Evolutionary conservation across 371 early-diverging fungal genomes (phyloP).

Genomic region (Mortierella sp.): DNA sequence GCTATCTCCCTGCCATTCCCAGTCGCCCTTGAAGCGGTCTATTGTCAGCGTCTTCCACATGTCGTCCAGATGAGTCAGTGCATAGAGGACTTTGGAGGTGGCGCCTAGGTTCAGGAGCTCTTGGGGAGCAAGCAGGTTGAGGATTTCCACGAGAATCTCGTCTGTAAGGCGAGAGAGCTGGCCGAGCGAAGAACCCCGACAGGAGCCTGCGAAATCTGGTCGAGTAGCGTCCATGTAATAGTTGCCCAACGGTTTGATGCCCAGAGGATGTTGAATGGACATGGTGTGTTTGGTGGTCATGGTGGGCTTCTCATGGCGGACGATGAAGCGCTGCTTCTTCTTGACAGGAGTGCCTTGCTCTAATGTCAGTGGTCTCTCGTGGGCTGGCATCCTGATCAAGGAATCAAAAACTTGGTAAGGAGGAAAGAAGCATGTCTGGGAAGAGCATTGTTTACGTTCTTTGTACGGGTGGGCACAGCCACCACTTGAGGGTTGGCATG

Average conservation of each 20-base stretch:
- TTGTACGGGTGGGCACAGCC: too few relatives aligned
- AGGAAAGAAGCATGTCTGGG: too few relatives aligned
- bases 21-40: constrained; percentile 59
- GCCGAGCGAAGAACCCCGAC: constrained; percentile 59
- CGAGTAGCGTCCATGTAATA: constrained; percentile 56
- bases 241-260: constrained; percentile 73
- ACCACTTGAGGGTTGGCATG: too few relatives aligned
- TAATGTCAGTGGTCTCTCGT: constrained; percentile 22
- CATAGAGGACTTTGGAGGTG: constrained; percentile 58
- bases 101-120: constrained; percentile 56
- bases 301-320: constrained; percentile 49
- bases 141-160: constrained; percentile 57
- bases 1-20: constrained; percentile 56
- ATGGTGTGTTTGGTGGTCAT: constrained; percentile 50
- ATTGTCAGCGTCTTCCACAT: constrained; percentile 63
- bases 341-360: constrained; percentile 13
- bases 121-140: constrained; percentile 39
- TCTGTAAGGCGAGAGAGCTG: constrained; percentile 57
- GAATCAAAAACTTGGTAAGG: too few relatives aligned
- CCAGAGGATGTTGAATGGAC: constrained; percentile 60
- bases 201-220: constrained; percentile 46
- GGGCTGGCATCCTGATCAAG: constrained; percentile 41
- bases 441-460: too few relatives aligned
- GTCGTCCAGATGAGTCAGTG: constrained; percentile 61
- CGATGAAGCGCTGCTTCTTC: constrained; percentile 46